Base-by-base conservation (phyloP, 345 rosid genomes). In the Turritis glabra region DNA sequence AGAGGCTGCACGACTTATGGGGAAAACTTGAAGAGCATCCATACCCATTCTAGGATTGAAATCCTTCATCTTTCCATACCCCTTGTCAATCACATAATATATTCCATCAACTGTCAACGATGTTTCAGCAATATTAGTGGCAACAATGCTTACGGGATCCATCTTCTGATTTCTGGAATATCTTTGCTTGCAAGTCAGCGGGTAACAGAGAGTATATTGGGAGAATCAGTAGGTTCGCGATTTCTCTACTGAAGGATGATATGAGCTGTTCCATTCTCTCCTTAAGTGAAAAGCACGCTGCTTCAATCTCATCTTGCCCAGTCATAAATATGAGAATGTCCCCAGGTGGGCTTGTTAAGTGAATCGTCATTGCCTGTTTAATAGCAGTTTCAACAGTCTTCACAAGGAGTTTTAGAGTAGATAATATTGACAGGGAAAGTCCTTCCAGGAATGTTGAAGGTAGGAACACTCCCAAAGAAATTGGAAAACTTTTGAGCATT, bases 241-340 rank as follows among this genome's bases (percentile, higher is more conserved):
- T 88, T 21, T 85, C 88, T 69, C 93, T 90, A 75, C 15, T 82
- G 21, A 93, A 66, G 58, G 99, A 80, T 69, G 96, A 80, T 22
- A 85, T 5, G 3, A 92, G 92, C 76, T 92, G 97, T 62, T 95
- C 99, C 83, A 95, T 88, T 57, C 97, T 86, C 79, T 95, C 99
- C 13, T 88, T 89, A 25, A 92, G 96, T 37, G 97, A 81, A 79
- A 88, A 83, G 81, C 97, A 95, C 0, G 97, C 97, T 35, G 97
- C 94, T 73, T 92, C 99, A 61, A 95, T 95, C 84, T 95, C 99
- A 77, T 95, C 97, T 78, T 95, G 97, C 29, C 97, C 97, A 19
- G 99, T 95, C 99, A 92, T 95, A 80, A 95, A 95, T 79, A 95
- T 95, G 51, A 95, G 96, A 69, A 95, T 89, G 84, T 95, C 99